Evolutionary conservation across 306 rosid genomes (phyloP), one percentile per base, ranked within the genome.

Genomic region (Vicia faba): DNA sequence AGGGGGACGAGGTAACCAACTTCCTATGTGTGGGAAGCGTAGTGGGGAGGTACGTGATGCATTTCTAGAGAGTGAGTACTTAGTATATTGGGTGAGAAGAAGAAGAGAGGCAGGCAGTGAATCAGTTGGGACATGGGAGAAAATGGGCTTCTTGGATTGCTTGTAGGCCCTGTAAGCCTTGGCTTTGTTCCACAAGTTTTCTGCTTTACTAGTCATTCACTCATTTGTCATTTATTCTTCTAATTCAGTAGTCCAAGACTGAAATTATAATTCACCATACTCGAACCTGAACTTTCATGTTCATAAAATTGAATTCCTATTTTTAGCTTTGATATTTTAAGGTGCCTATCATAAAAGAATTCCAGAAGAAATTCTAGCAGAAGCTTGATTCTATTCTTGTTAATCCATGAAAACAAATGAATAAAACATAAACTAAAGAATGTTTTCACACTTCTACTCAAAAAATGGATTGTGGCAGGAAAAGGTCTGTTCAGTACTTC

Each of bases 311-410:
- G 58, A 10, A 19, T 51, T 51, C 31, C 57, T 51, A 51, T 51
- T 51, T 20, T 51, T 51, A 51, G 31, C 29, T 18, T 50, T 20
- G n/a, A 51, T 19, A 20, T 20, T 50, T 51, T 23, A 5, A 13
- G 29, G 58, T 5, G 20, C 14, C 31, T 10, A 19, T 51, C 14
- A 20, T 19, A 50, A n/a, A 19, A 43, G 36, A 70, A 45, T 44
- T 58, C 33, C 64, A 53, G 50, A 61, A 53, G 74, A 63, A 38
- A 20, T 57, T 57, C 7, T 57, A 14, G 43, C 43, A 31, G 23
- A 57, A 2, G 25, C 20, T n/a, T 14, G 13, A 31, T 29, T 57
- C 43, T 20, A 20, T 20, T 29, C 12, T 51, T 51, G 15, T 51
- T 20, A 31, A 31, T 31, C 35, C 35, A 31, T 31, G 33, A 31